A percentile compares a stretch with the other conserved stretches of the same genome.
Evolutionary conservation across 176 grass and related monocot genomes (phyloP).

Genomic region (Lolium perenne): DNA sequence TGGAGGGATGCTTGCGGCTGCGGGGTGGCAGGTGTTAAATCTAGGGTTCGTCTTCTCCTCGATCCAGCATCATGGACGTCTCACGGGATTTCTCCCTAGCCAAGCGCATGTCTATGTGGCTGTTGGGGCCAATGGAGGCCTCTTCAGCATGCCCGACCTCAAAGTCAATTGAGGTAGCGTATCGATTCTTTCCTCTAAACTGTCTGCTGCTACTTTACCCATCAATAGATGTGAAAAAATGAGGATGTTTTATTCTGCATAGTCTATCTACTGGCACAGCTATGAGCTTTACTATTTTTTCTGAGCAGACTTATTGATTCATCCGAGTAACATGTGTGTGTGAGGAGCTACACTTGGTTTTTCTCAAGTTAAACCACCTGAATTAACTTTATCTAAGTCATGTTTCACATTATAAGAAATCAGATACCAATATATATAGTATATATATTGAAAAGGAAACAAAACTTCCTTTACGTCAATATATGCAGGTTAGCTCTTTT

Average conservation of each 20-base stretch:
- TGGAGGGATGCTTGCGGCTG: no score
- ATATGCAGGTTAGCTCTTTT: no score
- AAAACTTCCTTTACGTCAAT: no score
- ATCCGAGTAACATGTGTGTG: not conserved
- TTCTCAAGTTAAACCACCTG: no score
- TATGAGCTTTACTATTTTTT: not conserved
- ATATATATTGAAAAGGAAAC: no score
- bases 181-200: not conserved
- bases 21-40: no score
- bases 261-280: constrained; percentile 11
- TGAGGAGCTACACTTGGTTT: not conserved
- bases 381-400: no score
- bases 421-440: no score
- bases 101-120: not conserved
- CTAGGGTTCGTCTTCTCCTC: not conserved
- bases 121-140: not conserved
- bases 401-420: no score
- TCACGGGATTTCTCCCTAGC: not conserved
- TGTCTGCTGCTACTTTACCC: not conserved
- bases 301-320: not conserved
- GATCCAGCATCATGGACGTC: constrained; percentile 1
- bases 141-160: no score
- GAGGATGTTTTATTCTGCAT: not conserved
- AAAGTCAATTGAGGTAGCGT: no score
- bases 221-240: not conserved